Base-by-base conservation (phyloP, 2,329 filamentous ascomycete genomes). In the Thelonectria olida region DNA sequence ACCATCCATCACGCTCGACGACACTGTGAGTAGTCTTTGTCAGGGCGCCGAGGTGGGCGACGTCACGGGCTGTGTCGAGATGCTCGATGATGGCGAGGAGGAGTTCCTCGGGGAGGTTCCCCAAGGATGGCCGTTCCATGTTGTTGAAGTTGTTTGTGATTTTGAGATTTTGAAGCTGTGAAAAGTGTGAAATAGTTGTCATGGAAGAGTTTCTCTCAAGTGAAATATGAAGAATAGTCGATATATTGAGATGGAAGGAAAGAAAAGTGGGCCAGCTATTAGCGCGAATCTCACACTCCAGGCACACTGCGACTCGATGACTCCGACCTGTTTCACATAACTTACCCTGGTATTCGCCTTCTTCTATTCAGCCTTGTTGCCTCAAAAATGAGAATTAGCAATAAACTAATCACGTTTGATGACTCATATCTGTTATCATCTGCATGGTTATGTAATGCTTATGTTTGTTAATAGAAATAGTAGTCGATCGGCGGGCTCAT, bases 41-140 rank as follows among this genome's bases (percentile, higher is more conserved):
- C 4, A 80, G 72, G 7, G 73, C 63, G 4, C 74, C 71, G 9
- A 87, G 74, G 59, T 74, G 71, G 15, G 81, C 77, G 7, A 85
- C 64, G 62, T 85, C 83, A 42, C 77, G 75, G 44, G 84, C 82
- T 9, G 81, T 83, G 61, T 83, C 77, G 45, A 87, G 70, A 62
- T 82, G 73, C 27, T 77, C 74, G 50, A 85, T 64, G 10, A 87
- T 73, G 61, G 84, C 77, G 62, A 84, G 79, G 17, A 86, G 64
- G 54, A 86, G 72, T 60, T 87, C 84, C 66, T 81, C 77, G 5
- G 84, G 83, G 6, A 86, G 78, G 28, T 72, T 73, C 57, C 76
- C 75, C 60, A 85, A 75, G 47, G 67, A 77, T 41, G 72, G 58
- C 13, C 62, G 58, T 50, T 68, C 63, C 67, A 74, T 75, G n/a